Evolutionary conservation across 495 filamentous ascomycete genomes (phyloP), one percentile per base, ranked within the genome.

Genomic region (Pyrenula massariospora): DNA sequence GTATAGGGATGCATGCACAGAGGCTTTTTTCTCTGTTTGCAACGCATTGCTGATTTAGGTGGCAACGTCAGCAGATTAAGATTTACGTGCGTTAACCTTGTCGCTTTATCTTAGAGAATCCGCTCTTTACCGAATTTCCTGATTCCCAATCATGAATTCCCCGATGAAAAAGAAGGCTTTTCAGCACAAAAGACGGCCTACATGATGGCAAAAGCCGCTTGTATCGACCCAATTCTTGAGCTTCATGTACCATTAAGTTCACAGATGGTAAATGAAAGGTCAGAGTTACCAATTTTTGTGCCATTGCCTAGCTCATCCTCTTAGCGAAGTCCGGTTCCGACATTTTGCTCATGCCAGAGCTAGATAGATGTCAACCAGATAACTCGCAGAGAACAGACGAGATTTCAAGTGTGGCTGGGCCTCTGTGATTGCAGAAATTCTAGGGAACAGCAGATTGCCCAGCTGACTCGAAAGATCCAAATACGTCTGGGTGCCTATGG

Each of bases 321-420:
- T 57, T 59, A 0, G 54, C 59, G 5, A 70, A 74, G 20, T 76
- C 71, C 2, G 71, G 71, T 1, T 84, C 88, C 0, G 71, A 77
- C 2, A 78, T 92, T 2, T 68, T 92, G 22, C 75, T 90, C 25
- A 77, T 91, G 71, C 88, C 84, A 0, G 86, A 87, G 0, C 73
- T 92, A 12, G 87, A 92, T 60, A 87, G 87, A 10, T 89, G 91
- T 62, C 69, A 86, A 10, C 85, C 86, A 0, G 87, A 92, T 62
- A 88, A 90, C 64, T 85, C 84, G n/a, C 74, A 79, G 48, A 82
- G 86, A 25, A 82, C 77, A 55, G 76, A 86, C 42, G 83, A 87
- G 67, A 86, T 84, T 60, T 82, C 11, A 66, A 71, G 54, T 80
- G 78, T 57, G 81, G 77, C 22, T 87, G 77, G 83, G 83, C 66